Evolutionary conservation across 1,284 basidiomycete genomes (phyloP).

Genomic region (Rhodotorula mucilaginosa): DNA sequence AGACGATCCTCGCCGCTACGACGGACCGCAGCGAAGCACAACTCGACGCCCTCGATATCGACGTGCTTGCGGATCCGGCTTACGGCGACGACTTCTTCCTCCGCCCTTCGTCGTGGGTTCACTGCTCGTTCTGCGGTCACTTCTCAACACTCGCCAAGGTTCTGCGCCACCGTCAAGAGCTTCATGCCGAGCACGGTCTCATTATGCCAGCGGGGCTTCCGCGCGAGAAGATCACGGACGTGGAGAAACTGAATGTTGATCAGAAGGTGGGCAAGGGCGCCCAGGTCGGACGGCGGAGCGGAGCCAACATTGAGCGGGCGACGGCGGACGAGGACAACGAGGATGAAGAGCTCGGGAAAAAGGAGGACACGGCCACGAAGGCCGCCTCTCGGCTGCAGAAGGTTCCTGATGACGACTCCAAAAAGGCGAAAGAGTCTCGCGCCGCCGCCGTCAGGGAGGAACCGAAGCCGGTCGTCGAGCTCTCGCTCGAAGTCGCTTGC

Average conservation of each 20-base stretch:
- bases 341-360: no score
- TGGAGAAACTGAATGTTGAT: no score
- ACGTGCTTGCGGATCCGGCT: neutral
- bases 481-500: slow-evolving; percentile 3
- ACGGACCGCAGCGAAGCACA: neutral
- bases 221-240: no score
- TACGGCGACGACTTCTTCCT: slow-evolving; percentile 17
- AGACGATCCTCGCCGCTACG: slow-evolving; percentile 12
- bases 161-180: neutral
- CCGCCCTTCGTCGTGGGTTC: slow-evolving; percentile 7
- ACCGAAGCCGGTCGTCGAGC: neutral
- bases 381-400: no score
- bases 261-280: no score
- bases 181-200: neutral
- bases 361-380: no score
- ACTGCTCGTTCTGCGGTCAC: neutral
- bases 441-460: neutral
- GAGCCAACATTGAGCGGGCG: neutral
- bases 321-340: no score
- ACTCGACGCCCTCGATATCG: slow-evolving; percentile 1
- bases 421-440: no score
- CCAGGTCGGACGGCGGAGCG: no score
- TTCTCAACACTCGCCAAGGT: neutral
- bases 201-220: no score
- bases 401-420: no score